A percentile compares a stretch with the other conserved stretches of the same genome.
Conservation (phyloP, 768 basidiomycete genomes). For the Sistotremastrum suecicum region DNA sequence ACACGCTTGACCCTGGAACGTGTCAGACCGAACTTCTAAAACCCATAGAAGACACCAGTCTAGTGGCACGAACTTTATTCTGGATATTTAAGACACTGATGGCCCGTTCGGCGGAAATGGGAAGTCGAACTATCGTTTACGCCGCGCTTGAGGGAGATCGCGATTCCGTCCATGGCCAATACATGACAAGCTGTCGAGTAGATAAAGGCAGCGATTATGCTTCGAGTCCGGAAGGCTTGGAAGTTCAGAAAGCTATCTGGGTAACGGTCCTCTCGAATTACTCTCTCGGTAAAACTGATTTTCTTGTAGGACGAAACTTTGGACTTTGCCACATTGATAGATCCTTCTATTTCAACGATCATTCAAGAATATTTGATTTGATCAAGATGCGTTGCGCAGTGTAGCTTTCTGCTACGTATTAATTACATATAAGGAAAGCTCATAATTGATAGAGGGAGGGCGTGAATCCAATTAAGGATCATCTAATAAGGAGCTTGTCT, state of each 20-base stretch:
- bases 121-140: constrained; percentile 3
- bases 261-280: neutral
- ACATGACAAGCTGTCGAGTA: constrained; percentile 1
- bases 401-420: no score
- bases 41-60: neutral
- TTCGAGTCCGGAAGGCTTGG: neutral
- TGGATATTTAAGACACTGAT: neutral
- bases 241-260: constrained; percentile 1
- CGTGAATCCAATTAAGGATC: no score
- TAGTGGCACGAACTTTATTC: neutral
- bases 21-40: neutral
- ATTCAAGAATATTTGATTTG: constrained; percentile 1
- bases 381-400: no score
- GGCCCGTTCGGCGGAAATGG: constrained; percentile 2
- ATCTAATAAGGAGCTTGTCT: no score
- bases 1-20: neutral
- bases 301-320: constrained; percentile 1
- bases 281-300: neutral
- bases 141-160: neutral
- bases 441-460: no score
- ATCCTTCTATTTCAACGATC: neutral
- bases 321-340: constrained; percentile 1
- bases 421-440: no score
- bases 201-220: constrained; percentile 4
- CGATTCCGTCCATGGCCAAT: neutral